A percentile compares a stretch with the other conserved stretches of the same genome.
Conservation (phyloP, 371 early-diverging fungal species). For the Mucor saturninus region DNA sequence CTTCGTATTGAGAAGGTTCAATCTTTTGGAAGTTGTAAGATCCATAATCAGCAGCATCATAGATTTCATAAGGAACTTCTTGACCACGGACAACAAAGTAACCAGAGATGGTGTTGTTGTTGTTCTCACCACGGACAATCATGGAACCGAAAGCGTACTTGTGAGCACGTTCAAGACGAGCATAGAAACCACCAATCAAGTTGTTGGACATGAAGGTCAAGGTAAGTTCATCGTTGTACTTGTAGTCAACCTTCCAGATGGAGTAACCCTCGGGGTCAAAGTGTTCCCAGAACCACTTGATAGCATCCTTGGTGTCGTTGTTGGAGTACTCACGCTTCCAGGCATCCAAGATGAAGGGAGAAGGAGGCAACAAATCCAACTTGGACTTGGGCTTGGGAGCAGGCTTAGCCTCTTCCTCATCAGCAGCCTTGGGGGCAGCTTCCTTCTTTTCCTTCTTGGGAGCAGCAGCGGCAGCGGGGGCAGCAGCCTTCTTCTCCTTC, state of each 20-base stretch:
- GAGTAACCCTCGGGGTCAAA: slow-evolving; percentile 87
- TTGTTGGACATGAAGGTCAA: slow-evolving; percentile 89
- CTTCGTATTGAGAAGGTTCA: slow-evolving; percentile 68
- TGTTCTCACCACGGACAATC: slow-evolving; percentile 85
- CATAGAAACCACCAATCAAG: slow-evolving; percentile 92
- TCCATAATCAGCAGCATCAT: slow-evolving; percentile 89
- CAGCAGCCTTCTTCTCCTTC: slow-evolving; percentile 67
- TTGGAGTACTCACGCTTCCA: slow-evolving; percentile 98
- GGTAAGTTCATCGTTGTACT: slow-evolving; percentile 92
- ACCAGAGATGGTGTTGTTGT: slow-evolving; percentile 90
- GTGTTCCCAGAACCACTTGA: slow-evolving; percentile 94
- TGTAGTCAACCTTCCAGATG: slow-evolving; percentile 90
- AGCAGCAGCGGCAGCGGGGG: slow-evolving; percentile 50
- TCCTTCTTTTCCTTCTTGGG: slow-evolving; percentile 65
- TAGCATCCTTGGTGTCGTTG: slow-evolving; percentile 89
- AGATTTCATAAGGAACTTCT: slow-evolving; percentile 85
- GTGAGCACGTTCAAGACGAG: slow-evolving; percentile 90
- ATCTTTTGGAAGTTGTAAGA: slow-evolving; percentile 86
- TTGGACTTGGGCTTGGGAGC: slow-evolving; percentile 92
- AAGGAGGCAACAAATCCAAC: slow-evolving; percentile 87
- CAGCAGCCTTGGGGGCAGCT: slow-evolving; percentile 60
- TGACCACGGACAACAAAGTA: slow-evolving; percentile 94
- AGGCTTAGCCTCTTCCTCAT: slow-evolving; percentile 64
- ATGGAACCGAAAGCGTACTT: slow-evolving; percentile 96
- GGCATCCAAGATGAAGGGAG: slow-evolving; percentile 82